Base-by-base conservation (phyloP, 1,284 basidiomycete species). In the Tylopilus orsonianus region DNA sequence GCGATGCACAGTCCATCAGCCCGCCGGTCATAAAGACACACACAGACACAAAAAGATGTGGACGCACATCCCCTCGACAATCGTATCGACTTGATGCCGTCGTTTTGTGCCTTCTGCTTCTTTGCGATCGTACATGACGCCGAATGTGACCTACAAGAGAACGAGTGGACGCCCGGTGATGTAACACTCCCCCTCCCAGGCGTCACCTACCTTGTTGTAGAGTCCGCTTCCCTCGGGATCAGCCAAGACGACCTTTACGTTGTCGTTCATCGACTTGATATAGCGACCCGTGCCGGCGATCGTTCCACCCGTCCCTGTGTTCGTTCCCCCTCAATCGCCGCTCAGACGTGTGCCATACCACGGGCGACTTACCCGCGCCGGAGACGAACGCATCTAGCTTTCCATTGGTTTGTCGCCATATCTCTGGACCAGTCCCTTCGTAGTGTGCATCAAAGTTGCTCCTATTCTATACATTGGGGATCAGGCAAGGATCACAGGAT, bases 21-120 rank as follows among this genome's bases (percentile, higher is more conserved):
- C n/a, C n/a, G n/a, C n/a, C n/a, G n/a, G n/a, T n/a, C n/a, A n/a
- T n/a, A n/a, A n/a, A n/a, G n/a, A n/a, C n/a, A n/a, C n/a, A n/a
- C n/a, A 26, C 8, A 13, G 0, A 14, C 12, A n/a, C 24, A 6
- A 18, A 26, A n/a, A n/a, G n/a, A n/a, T n/a, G n/a, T n/a, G 20
- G 18, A 73, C 86, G 50, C 55, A 88, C 87, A 91, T 90, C 50
- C 89, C 90, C 68, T 91, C 89, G 23, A 92, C 90, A 22, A 95
- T 84, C 0, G 93, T 96, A 61, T 97, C 94, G 14, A 96, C 92
- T 64, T 97, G 93, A 66, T 96, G 91, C 41, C 96, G 74, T 55
- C 97, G 71, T 58, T 93, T 91, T n/a, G 87, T 97, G 2, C 97
- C 96, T 70, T 99, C 97, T 30, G 84, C 86, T 71, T 99, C 97